These are phyloP conservation scores for Pisolithus orientalis DNA, from an alignment of 768 basidiomycete genomes.

Conservation along the genomic window DNA sequence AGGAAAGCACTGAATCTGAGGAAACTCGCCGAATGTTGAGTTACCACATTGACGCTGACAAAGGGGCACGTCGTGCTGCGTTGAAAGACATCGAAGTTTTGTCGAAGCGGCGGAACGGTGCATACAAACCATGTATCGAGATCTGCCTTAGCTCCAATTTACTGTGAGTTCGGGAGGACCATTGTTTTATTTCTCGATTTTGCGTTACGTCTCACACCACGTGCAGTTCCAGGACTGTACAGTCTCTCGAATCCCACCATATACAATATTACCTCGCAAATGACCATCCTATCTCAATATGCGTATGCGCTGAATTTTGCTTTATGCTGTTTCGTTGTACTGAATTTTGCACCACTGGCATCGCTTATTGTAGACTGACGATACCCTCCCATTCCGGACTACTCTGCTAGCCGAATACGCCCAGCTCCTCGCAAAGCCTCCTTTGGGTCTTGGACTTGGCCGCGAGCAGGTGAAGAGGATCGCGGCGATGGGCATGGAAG, in stretches of 20 bases:
- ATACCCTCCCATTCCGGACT: conserved; percentile 71
- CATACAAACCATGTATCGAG: conserved; percentile 58
- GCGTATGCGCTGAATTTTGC: conserved; percentile 37
- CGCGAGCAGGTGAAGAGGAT: conserved; percentile 50
- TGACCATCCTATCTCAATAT: conserved; percentile 68
- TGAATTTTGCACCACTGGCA: not conserved
- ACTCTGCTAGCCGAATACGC: conserved; percentile 76
- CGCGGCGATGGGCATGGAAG: conserved; percentile 56
- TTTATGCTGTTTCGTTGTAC: conserved; percentile 17
- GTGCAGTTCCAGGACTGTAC: conserved; percentile 62
- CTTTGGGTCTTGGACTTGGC: conserved; percentile 62
- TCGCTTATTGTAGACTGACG: conserved; percentile 59
- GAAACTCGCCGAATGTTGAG: not conserved
- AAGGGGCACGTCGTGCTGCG: conserved; percentile 17
- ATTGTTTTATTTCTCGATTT: no score
- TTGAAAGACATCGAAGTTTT: conserved; percentile 16
- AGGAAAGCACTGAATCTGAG: conserved; percentile 12
- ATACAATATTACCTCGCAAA: conserved; percentile 58
- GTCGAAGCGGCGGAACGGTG: conserved; percentile 1
- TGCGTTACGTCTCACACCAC: not conserved
- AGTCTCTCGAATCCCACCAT: conserved; percentile 62
- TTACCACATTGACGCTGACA: conserved; percentile 7
- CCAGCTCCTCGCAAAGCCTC: conserved; percentile 64
- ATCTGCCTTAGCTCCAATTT: conserved; percentile 80
- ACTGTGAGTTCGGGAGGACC: conserved; percentile 37